phyloP scores from a whole-genome alignment of 2,329 filamentous ascomycete species.

The Aspergillus oerlinghausenensis region DNA sequence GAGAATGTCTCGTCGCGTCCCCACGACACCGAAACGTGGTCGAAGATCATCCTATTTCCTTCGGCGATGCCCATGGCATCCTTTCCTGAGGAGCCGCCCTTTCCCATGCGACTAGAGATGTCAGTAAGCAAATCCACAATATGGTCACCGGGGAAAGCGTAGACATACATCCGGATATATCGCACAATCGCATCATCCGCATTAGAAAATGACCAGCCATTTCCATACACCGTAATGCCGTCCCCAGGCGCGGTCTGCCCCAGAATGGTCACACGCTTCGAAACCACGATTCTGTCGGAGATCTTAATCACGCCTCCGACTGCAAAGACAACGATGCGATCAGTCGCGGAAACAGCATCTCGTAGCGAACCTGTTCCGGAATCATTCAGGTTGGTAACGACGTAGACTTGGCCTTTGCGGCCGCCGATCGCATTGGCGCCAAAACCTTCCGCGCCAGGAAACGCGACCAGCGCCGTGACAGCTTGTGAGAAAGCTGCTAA shows the following conservation, averaged over 20 bases:
- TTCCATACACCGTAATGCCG: constrained; percentile 51
- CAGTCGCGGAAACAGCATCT: constrained; percentile 46
- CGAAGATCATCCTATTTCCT: constrained; percentile 53
- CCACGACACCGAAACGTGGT: constrained; percentile 52
- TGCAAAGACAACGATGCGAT: constrained; percentile 49
- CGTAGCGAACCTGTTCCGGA: constrained; percentile 47
- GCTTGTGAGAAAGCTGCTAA: constrained; percentile 7
- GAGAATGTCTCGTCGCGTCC: constrained; percentile 55
- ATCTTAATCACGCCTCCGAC: constrained; percentile 50
- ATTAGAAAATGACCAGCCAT: constrained; percentile 50
- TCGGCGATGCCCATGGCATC: constrained; percentile 52
- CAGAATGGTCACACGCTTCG: constrained; percentile 47
- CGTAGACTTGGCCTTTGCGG: constrained; percentile 44
- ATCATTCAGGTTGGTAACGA: constrained; percentile 48
- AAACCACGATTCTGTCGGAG: constrained; percentile 43
- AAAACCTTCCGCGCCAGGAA: constrained; percentile 50
- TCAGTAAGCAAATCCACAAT: not conserved
- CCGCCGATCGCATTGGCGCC: constrained; percentile 46
- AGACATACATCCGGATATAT: constrained; percentile 49
- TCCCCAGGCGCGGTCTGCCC: constrained; percentile 50
- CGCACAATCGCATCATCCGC: constrained; percentile 51
- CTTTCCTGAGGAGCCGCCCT: constrained; percentile 48
- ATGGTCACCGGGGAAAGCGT: not conserved
- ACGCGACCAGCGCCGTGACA: constrained; percentile 32
- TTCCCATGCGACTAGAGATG: constrained; percentile 25